Evolutionary conservation across 2,329 filamentous ascomycete species (phyloP).

Genomic region (Hypocrella siamensis): DNA sequence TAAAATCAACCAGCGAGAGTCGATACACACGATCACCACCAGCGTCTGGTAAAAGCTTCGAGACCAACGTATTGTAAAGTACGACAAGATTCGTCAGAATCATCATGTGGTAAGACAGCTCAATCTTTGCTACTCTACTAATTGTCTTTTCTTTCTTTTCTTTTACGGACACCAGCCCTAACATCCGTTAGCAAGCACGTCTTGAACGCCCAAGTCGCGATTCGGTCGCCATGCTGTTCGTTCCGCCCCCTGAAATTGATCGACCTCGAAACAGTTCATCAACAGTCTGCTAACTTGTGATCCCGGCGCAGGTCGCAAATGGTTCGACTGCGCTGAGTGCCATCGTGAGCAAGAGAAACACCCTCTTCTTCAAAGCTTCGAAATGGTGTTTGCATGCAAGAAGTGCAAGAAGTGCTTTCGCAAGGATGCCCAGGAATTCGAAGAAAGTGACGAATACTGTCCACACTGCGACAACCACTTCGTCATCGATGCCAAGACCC

Average conservation of each 20-base stretch:
- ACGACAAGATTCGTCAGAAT: too few relatives aligned
- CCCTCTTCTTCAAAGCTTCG: slow-evolving; percentile 56
- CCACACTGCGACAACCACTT: slow-evolving; percentile 99
- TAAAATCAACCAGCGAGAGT: too few relatives aligned
- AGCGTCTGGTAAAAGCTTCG: too few relatives aligned
- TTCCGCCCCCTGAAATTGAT: slow-evolving; percentile 5
- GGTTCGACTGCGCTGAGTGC: slow-evolving; percentile 98
- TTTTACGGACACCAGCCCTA: not conserved
- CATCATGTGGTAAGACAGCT: slow-evolving; percentile 20
- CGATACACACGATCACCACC: too few relatives aligned
- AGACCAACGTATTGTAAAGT: too few relatives aligned
- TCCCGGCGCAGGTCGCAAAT: slow-evolving; percentile 58
- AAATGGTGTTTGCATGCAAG: slow-evolving; percentile 95
- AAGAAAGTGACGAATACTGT: slow-evolving; percentile 97
- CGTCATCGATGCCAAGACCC: slow-evolving; percentile 74
- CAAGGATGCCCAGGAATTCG: slow-evolving; percentile 82
- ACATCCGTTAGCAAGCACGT: slow-evolving; percentile 69
- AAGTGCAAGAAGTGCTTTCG: slow-evolving; percentile 98
- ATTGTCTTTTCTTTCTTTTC: not conserved
- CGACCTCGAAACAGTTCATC: not conserved
- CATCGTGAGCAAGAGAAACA: slow-evolving; percentile 72
- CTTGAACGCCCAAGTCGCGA: slow-evolving; percentile 92
- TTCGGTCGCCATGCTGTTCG: slow-evolving; percentile 90
- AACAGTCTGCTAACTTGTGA: not conserved
- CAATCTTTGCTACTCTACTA: not conserved